phyloP scores from a whole-genome alignment of 148 eudicot genomes.

The Vaccinium vitisidaea region DNA sequence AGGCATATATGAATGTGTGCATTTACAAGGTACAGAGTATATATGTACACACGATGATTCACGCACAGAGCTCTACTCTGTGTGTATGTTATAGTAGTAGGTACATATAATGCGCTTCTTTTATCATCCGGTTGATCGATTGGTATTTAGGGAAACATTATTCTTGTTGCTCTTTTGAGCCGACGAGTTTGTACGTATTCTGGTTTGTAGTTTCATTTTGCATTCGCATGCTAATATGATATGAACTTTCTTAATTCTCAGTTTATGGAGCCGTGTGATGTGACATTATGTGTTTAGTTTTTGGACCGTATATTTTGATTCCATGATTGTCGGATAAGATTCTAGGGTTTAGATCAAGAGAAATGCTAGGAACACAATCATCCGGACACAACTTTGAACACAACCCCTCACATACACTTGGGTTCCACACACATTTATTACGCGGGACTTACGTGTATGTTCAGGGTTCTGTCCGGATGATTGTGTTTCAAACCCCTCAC shows the following conservation, averaged over 20 bases:
- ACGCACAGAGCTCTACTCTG: not conserved
- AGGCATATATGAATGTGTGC: too few relatives aligned
- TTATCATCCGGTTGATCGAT: not conserved
- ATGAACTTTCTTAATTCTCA: not conserved
- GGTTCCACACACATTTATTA: too few relatives aligned
- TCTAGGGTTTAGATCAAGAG: not conserved
- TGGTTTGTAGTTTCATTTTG: not conserved
- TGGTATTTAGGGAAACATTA: not conserved
- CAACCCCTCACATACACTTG: too few relatives aligned
- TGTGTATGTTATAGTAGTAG: not conserved
- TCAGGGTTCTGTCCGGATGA: too few relatives aligned
- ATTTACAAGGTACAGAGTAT: too few relatives aligned
- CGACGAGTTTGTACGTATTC: not conserved
- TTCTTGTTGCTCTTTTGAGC: not conserved
- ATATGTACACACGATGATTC: not conserved
- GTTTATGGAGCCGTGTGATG: not conserved
- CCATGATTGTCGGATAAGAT: not conserved
- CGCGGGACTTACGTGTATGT: too few relatives aligned
- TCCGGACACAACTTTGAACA: too few relatives aligned
- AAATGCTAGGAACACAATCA: too few relatives aligned
- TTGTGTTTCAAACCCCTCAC: too few relatives aligned
- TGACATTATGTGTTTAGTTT: not conserved
- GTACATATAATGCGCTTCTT: conserved; percentile 3
- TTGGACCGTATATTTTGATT: not conserved
- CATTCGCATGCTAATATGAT: not conserved